These are phyloP conservation scores for Coemansia sp. DNA, from an alignment of 192 early-diverging fungal species.

Conservation along the genomic window DNA sequence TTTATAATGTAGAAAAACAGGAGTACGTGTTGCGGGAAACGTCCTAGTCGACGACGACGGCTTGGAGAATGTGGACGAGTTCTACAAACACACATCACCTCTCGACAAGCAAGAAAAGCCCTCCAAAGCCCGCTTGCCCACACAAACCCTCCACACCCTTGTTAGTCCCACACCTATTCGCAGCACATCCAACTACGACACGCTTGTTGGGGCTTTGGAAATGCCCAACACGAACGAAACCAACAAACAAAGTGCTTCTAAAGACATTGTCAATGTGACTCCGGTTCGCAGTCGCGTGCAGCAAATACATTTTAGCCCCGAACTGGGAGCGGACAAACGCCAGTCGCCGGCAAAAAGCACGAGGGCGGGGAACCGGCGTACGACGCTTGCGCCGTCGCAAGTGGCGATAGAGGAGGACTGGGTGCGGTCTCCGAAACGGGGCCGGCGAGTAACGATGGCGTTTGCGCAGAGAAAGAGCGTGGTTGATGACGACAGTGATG, in stretches of 20 bases:
- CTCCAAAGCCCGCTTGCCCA: not conserved
- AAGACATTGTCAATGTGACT: not conserved
- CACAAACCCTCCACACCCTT: conserved; percentile 29
- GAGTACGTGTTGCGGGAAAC: conserved; percentile 36
- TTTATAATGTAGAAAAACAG: conserved; percentile 33
- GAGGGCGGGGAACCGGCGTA: conserved; percentile 16
- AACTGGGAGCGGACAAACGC: not conserved
- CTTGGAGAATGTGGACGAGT: conserved; percentile 48
- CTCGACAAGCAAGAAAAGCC: not conserved
- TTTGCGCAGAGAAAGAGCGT: conserved; percentile 8
- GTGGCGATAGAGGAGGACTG: conserved; percentile 14
- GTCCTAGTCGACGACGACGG: conserved; percentile 44
- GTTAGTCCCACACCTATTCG: conserved; percentile 44
- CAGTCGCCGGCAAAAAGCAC: not conserved
- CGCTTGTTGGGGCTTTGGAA: conserved; percentile 37
- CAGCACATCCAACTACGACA: conserved; percentile 21
- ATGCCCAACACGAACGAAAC: conserved; percentile 11
- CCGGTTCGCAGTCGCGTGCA: no score
- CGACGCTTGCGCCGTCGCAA: conserved; percentile 25
- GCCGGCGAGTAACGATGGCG: conserved; percentile 34
- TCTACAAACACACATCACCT: conserved; percentile 46
- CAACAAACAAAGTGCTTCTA: not conserved
- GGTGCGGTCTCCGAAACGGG: conserved; percentile 34
- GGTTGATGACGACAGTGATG: not conserved
- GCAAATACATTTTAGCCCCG: not conserved